Conservation (phyloP, 768 basidiomycete species). For the Panellus pusillus region DNA sequence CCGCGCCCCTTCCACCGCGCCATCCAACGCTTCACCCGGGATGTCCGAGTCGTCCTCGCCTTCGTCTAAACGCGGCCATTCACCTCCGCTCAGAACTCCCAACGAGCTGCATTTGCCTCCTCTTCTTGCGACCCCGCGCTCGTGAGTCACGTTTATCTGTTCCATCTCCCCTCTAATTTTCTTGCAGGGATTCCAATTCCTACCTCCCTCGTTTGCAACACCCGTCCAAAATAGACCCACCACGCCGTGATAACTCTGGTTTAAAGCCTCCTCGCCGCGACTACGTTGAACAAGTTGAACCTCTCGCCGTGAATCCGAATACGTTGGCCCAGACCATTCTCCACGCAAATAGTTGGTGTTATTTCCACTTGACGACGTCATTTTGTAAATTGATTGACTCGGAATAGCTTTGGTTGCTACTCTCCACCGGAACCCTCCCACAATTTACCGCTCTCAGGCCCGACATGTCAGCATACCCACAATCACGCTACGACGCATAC, state of each 20-base stretch:
- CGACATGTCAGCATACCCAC: constrained; percentile 53
- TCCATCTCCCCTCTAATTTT: not conserved
- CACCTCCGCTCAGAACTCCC: constrained; percentile 57
- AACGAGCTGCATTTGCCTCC: constrained; percentile 37
- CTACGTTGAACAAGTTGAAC: not conserved
- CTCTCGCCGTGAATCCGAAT: too few relatives aligned
- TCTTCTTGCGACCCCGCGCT: constrained; percentile 40
- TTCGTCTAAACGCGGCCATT: constrained; percentile 59
- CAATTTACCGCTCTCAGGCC: constrained; percentile 58
- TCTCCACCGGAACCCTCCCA: constrained; percentile 44
- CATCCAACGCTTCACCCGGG: constrained; percentile 57
- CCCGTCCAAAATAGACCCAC: constrained; percentile 14
- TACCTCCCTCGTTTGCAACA: constrained; percentile 11
- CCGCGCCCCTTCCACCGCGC: constrained; percentile 64
- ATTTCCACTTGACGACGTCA: not conserved
- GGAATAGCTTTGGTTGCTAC: constrained; percentile 36
- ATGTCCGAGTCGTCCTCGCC: constrained; percentile 73
- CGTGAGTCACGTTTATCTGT: constrained; percentile 30
- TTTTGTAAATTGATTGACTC: constrained; percentile 20
- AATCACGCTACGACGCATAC: constrained; percentile 18
- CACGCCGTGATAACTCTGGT: constrained; percentile 16
- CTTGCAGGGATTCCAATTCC: constrained; percentile 3
- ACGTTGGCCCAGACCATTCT: too few relatives aligned
- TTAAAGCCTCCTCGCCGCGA: not conserved
- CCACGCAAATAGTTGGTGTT: constrained; percentile 17